Evolutionary conservation across 2,329 filamentous ascomycete genomes (phyloP).

Genomic region (Aspergillus sojae): DNA sequence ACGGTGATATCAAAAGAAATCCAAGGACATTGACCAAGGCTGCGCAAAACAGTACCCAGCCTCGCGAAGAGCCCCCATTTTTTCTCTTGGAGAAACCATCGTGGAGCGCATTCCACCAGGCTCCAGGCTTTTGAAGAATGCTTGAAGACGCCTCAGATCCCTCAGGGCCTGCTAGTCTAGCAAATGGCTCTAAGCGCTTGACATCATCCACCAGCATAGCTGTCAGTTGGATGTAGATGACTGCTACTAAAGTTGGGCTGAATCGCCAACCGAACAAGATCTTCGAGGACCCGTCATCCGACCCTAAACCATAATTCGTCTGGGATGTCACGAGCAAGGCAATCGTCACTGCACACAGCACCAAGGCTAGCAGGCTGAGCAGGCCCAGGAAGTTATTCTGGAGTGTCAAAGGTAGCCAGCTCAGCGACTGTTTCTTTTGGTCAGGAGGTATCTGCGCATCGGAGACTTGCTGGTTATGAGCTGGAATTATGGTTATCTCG

Average conservation of each 20-base stretch:
- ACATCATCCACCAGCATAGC: slow-evolving; percentile 5
- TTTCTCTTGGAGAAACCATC: not conserved
- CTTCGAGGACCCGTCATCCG: not conserved
- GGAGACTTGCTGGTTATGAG: not conserved
- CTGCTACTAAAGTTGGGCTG: not conserved
- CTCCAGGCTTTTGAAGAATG: not conserved
- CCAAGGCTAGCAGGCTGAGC: not conserved
- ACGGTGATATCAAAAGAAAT: not conserved
- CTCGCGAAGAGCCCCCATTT: not conserved
- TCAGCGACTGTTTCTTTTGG: not conserved
- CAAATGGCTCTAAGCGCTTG: slow-evolving; percentile 2
- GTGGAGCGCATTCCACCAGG: slow-evolving; percentile 2
- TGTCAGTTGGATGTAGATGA: slow-evolving; percentile 5
- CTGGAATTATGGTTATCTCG: not conserved
- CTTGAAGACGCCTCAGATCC: not conserved
- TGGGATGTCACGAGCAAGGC: not conserved
- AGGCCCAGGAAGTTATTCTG: not conserved
- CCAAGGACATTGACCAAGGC: slow-evolving; percentile 4
- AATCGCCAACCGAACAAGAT: slow-evolving; percentile 3
- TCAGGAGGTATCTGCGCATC: not conserved
- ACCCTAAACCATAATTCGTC: not conserved
- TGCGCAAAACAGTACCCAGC: slow-evolving; percentile 1
- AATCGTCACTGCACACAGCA: not conserved
- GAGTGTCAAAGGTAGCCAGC: not conserved
- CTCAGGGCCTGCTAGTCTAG: not conserved